Evolutionary conservation across 495 filamentous ascomycete genomes (phyloP), one percentile per base, ranked within the genome.

Genomic region (Monascus purpureus): DNA sequence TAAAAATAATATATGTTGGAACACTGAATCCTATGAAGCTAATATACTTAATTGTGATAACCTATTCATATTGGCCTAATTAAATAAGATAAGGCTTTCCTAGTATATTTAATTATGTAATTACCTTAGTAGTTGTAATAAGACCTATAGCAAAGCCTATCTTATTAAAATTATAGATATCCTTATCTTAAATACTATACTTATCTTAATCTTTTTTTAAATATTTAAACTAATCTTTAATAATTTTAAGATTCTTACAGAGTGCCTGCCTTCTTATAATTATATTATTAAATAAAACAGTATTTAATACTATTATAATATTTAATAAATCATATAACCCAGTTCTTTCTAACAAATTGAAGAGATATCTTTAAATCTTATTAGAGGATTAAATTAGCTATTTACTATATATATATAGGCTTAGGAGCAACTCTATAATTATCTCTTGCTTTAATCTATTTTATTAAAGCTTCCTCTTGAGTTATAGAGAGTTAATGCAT

Each of bases 141-240:
- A n/a, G n/a, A n/a, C n/a, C n/a, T n/a, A n/a, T n/a, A n/a, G n/a
- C n/a, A n/a, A n/a, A n/a, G n/a, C n/a, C n/a, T n/a, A n/a, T n/a
- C n/a, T n/a, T n/a, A n/a, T n/a, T n/a, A n/a, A n/a, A n/a, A n/a
- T n/a, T n/a, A n/a, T n/a, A n/a, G n/a, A n/a, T n/a, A n/a, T n/a
- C n/a, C n/a, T n/a, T n/a, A n/a, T n/a, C n/a, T 24, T n/a, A n/a
- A n/a, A 56, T 27, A 13, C 50, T 49, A 25, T 65, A 57, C 16
- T 45, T 22, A 46, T 61, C 45, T 23, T 51, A 42, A 28, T 45
- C 56, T 39, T 65, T 46, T 39, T 67, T 47, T 39, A 67, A 62
- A 37, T 61, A 46, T 16, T 33, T 24, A 40, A 67, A 63, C 52
- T 45, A 67, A 2, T 12, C 37, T 1, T 29, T 7, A 32, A 59